Percentiles rank a stretch among this genome's conserved stretches.
Evolutionary conservation across 345 rosid genomes (phyloP).

Genomic region (Lumnitzera racemosa): DNA sequence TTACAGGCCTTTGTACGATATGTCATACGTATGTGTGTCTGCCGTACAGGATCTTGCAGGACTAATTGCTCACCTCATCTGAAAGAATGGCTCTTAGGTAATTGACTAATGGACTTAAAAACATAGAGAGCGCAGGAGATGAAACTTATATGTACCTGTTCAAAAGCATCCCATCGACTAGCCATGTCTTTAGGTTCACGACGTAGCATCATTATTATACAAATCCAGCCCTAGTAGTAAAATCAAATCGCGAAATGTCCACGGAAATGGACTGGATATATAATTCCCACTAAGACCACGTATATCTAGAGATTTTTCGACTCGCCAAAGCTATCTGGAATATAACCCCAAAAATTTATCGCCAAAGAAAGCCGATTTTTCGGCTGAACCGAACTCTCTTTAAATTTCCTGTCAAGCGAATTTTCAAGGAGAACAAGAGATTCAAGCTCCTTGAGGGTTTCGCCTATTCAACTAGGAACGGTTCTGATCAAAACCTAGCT

Average conservation of each 20-base stretch:
- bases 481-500: constrained; percentile 24
- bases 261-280: constrained; percentile 23
- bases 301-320: constrained; percentile 21
- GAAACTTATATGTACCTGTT: too few species aligned
- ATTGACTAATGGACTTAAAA: too few species aligned
- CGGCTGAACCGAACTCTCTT: constrained; percentile 17
- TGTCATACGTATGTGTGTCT: too few species aligned
- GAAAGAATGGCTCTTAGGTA: too few species aligned
- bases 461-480: constrained; percentile 15
- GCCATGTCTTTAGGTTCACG: too few species aligned
- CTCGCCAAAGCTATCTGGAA: constrained; percentile 24
- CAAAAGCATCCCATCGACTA: too few species aligned
- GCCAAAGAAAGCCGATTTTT: constrained; percentile 23
- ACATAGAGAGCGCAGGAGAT: too few species aligned
- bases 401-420: constrained; percentile 18
- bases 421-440: constrained; percentile 28
- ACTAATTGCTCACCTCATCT: too few species aligned
- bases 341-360: constrained; percentile 16
- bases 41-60: too few species aligned
- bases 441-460: constrained; percentile 15
- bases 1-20: too few species aligned
- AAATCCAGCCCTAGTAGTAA: constrained; percentile 34
- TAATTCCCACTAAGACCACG: constrained; percentile 28
- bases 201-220: constrained; percentile 20
- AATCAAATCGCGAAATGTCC: constrained; percentile 18